A percentile compares a stretch with the other conserved stretches of the same genome.
Conservation (phyloP, 2,329 filamentous ascomycete genomes). For the Fusarium caatingaense region DNA sequence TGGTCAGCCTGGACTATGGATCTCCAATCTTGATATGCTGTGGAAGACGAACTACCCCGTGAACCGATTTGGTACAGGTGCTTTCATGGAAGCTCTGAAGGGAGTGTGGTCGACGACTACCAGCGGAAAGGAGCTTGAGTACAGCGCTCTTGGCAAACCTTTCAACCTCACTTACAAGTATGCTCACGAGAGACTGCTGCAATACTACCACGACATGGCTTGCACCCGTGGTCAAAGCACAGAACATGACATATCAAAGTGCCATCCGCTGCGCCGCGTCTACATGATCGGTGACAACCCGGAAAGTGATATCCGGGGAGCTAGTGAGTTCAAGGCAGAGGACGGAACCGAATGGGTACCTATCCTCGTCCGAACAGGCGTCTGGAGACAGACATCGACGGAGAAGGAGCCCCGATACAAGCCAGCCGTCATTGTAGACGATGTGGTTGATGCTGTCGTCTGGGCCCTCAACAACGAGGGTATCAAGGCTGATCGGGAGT, state of each 20-base stretch:
- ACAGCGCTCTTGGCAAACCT: conserved; percentile 86
- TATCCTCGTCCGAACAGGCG: conserved; percentile 83
- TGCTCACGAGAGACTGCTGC: conserved; percentile 77
- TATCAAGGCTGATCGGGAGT: conserved; percentile 50
- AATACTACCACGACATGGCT: conserved; percentile 51
- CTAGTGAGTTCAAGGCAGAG: conserved; percentile 77
- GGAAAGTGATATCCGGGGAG: conserved; percentile 89
- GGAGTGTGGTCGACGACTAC: conserved; percentile 84
- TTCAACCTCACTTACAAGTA: conserved; percentile 81
- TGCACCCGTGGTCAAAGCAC: conserved; percentile 26
- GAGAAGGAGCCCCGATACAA: conserved; percentile 65
- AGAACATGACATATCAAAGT: conserved; percentile 26
- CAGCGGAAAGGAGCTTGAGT: conserved; percentile 68
- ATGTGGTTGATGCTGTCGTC: conserved; percentile 80
- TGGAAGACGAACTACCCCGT: conserved; percentile 90
- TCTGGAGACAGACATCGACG: conserved; percentile 65
- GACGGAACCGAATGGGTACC: conserved; percentile 80
- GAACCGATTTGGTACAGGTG: conserved; percentile 90
- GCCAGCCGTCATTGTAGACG: conserved; percentile 75
- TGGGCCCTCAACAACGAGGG: conserved; percentile 76
- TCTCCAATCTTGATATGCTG: conserved; percentile 89
- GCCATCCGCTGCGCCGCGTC: conserved; percentile 74
- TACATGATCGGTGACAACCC: conserved; percentile 97
- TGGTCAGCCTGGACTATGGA: conserved; percentile 83
- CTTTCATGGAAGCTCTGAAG: conserved; percentile 83